Evolutionary conservation across 768 basidiomycete genomes (phyloP).

Genomic region (Russula lepida): DNA sequence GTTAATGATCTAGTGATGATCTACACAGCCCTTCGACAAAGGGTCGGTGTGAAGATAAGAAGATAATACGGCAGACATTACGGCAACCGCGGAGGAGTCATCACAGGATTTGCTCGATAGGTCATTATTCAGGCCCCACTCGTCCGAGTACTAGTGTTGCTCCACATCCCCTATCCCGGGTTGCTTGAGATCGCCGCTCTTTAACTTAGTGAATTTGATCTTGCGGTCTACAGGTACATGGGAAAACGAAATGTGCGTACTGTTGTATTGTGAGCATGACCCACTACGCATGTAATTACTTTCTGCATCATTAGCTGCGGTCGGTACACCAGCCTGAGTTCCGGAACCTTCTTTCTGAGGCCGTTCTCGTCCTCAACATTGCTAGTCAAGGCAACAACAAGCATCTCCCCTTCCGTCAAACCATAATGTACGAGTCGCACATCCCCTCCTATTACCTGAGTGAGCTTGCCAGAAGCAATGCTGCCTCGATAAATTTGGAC

Average conservation of each 20-base stretch:
- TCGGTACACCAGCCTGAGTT: constrained; percentile 66
- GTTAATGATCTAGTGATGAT: neutral
- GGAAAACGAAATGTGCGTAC: no score
- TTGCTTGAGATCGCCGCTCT: no score
- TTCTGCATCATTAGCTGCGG: constrained; percentile 44
- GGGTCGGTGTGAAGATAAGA: neutral
- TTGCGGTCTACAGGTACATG: no score
- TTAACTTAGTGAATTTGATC: no score
- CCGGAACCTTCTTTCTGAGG: constrained; percentile 53
- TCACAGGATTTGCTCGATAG: neutral
- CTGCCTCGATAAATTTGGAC: constrained; percentile 61
- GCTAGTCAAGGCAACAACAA: constrained; percentile 60
- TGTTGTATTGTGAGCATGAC: no score
- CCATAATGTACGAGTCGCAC: constrained; percentile 55
- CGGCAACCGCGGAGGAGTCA: neutral
- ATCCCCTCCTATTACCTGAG: constrained; percentile 72
- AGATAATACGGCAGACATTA: neutral
- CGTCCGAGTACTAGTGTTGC: constrained; percentile 20
- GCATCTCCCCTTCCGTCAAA: constrained; percentile 36
- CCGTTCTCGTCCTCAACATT: constrained; percentile 48
- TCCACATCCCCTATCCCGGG: constrained; percentile 10
- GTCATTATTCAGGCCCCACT: constrained; percentile 19
- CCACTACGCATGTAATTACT: no score
- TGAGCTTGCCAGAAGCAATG: constrained; percentile 52
- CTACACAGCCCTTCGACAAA: neutral